A percentile compares a stretch with the other conserved stretches of the same genome.
phyloP scores from a whole-genome alignment of 1,139 yeast species.

The Sugiyamaella xylanicola region DNA sequence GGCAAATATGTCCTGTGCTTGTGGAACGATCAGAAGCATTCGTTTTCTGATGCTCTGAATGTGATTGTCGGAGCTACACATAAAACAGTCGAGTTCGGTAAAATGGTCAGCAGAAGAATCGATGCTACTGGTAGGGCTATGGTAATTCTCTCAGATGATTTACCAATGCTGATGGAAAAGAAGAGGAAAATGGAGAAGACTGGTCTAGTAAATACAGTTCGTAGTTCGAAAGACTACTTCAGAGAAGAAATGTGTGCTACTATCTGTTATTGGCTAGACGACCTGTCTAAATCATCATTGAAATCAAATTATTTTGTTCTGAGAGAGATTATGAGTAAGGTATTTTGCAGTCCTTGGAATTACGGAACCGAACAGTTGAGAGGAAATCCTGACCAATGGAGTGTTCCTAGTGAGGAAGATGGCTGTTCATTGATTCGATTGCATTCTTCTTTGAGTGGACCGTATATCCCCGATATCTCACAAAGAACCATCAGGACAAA shows the following conservation, averaged over 20 bases:
- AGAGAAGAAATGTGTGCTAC: conserved; percentile 83
- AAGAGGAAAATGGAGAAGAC: conserved; percentile 59
- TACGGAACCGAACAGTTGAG: conserved; percentile 29
- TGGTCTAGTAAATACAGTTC: conserved; percentile 66
- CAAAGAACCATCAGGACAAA: conserved; percentile 9
- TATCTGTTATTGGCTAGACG: conserved; percentile 64
- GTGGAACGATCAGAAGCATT: conserved; percentile 80
- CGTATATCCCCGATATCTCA: conserved; percentile 28
- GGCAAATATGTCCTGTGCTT: conserved; percentile 59
- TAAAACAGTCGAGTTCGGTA: conserved; percentile 67
- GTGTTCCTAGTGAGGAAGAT: conserved; percentile 12
- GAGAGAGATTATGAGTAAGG: conserved; percentile 58
- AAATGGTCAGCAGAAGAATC: conserved; percentile 69
- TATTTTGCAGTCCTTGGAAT: conserved; percentile 59
- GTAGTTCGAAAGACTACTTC: conserved; percentile 68
- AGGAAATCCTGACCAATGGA: neutral
- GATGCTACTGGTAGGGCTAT: conserved; percentile 69
- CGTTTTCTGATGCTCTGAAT: conserved; percentile 71
- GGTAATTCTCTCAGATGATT: conserved; percentile 59
- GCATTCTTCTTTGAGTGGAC: conserved; percentile 26
- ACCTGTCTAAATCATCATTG: conserved; percentile 58
- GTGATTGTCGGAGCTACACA: conserved; percentile 65
- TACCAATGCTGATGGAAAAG: conserved; percentile 54
- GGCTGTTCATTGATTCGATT: conserved; percentile 21
- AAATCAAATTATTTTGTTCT: conserved; percentile 53